Percentiles rank a stretch among this genome's conserved stretches.
Evolutionary conservation across 108 stramenopile species (phyloP).

Genomic region (Cyclotella cryptica): DNA sequence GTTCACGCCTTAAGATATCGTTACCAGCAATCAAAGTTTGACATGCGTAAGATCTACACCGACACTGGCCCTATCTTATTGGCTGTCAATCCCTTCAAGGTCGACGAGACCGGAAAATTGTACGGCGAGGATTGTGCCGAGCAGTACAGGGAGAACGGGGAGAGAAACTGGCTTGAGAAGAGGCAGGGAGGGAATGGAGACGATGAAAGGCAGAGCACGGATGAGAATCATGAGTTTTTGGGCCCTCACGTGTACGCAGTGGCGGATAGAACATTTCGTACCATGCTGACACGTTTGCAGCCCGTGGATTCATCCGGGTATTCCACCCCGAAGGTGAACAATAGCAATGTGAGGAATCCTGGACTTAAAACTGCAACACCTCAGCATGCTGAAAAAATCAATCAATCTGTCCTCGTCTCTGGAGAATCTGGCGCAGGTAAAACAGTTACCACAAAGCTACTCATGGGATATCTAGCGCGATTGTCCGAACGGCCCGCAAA

Average conservation of each 20-base stretch:
- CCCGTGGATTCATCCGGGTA: background rate
- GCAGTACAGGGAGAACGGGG: constrained; percentile 26
- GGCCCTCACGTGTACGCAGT: constrained; percentile 89
- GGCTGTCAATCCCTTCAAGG: constrained; percentile 71
- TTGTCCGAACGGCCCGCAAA: constrained; percentile 46
- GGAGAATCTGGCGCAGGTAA: constrained; percentile 77
- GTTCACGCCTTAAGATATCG: constrained; percentile 52
- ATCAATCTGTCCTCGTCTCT: constrained; percentile 67
- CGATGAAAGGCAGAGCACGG: background rate
- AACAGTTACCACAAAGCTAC: constrained; percentile 72
- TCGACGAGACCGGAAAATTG: constrained; percentile 25
- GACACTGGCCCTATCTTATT: constrained; percentile 67
- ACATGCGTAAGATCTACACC: constrained; percentile 53
- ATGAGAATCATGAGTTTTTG: constrained; percentile 14
- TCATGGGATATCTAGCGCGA: constrained; percentile 76
- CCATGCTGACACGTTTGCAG: constrained; percentile 61
- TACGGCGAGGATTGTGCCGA: constrained; percentile 23
- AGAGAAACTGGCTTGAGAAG: constrained; percentile 24
- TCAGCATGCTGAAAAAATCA: background rate
- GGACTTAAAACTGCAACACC: background rate
- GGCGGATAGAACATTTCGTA: constrained; percentile 78
- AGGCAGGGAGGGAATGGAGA: background rate
- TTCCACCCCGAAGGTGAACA: background rate
- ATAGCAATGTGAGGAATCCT: background rate
- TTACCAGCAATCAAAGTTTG: constrained; percentile 23